A percentile compares a stretch with the other conserved stretches of the same genome.
These are phyloP conservation scores for Ascochyta pisi DNA, from an alignment of 2,329 filamentous ascomycete genomes.

Conservation along the genomic window DNA sequence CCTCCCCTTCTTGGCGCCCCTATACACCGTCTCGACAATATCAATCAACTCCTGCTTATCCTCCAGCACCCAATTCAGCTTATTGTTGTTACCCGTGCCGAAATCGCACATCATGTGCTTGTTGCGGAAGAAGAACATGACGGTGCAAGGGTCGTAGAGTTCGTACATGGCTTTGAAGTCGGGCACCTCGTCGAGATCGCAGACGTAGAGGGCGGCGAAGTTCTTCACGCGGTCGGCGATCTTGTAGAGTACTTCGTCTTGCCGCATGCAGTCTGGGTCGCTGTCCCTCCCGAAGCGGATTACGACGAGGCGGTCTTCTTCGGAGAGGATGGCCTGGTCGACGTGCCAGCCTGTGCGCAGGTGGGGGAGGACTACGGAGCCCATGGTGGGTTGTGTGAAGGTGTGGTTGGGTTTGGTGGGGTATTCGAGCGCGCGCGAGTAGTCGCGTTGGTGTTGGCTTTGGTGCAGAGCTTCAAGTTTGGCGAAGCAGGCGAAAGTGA, in stretches of 20 bases:
- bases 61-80: conserved; percentile 94
- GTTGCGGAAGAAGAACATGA: conserved; percentile 98
- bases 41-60: conserved; percentile 99
- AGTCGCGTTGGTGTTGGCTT: not conserved
- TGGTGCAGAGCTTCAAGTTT: not conserved
- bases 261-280: conserved; percentile 79
- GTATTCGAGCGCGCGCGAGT: not conserved
- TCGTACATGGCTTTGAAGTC: conserved; percentile 93
- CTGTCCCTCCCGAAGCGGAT: conserved; percentile 92
- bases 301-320: conserved; percentile 91
- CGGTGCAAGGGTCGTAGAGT: conserved; percentile 87
- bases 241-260: conserved; percentile 94
- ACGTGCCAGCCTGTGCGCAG: conserved; percentile 95
- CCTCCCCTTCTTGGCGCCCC: conserved; percentile 96
- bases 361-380: conserved; percentile 91
- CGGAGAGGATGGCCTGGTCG: conserved; percentile 80
- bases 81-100: conserved; percentile 97
- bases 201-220: conserved; percentile 82
- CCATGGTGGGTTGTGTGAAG: conserved; percentile 57
- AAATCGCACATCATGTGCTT: conserved; percentile 99
- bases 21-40: conserved; percentile 97
- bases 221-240: conserved; percentile 95
- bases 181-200: conserved; percentile 74
- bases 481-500: not conserved
- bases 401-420: not conserved